These are phyloP conservation scores for Pseudopyricularia javanii DNA, from an alignment of 2,329 filamentous ascomycete species.

Conservation along the genomic window DNA sequence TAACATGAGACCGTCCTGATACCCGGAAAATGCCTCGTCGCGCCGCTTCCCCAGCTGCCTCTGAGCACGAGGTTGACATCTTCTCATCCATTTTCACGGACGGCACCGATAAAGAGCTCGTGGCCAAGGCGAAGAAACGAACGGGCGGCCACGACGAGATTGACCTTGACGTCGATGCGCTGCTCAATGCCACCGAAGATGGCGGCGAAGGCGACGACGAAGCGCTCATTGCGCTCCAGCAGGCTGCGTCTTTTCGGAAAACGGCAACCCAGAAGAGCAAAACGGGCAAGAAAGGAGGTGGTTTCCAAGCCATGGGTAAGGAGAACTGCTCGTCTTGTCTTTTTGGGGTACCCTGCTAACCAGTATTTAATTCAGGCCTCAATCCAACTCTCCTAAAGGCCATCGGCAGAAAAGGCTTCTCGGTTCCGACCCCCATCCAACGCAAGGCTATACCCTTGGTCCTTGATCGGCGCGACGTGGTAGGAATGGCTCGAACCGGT, in stretches of 20 bases:
- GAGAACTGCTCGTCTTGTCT: neutral
- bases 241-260: conserved; percentile 82
- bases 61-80: conserved; percentile 88
- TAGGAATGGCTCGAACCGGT: conserved; percentile 97
- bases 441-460: conserved; percentile 91
- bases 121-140: conserved; percentile 23
- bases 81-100: conserved; percentile 62
- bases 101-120: conserved; percentile 37
- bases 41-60: conserved; percentile 67
- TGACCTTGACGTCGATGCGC: conserved; percentile 45
- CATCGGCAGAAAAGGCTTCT: conserved; percentile 88
- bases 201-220: conserved; percentile 48
- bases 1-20: neutral
- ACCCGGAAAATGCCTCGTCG: conserved; percentile 51
- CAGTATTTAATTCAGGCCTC: conserved; percentile 36
- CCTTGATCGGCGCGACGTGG: conserved; percentile 84
- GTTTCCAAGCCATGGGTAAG: conserved; percentile 86
- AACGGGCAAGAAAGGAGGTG: conserved; percentile 86
- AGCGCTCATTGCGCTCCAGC: conserved; percentile 79
- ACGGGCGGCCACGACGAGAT: conserved; percentile 19
- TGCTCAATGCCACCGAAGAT: conserved; percentile 54
- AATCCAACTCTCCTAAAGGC: conserved; percentile 77
- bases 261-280: conserved; percentile 69
- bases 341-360: conserved; percentile 4
- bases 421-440: conserved; percentile 93